Evolutionary conservation across 768 basidiomycete species (phyloP), one percentile per base, ranked within the genome.

Genomic region (Lentinula aciculospora): DNA sequence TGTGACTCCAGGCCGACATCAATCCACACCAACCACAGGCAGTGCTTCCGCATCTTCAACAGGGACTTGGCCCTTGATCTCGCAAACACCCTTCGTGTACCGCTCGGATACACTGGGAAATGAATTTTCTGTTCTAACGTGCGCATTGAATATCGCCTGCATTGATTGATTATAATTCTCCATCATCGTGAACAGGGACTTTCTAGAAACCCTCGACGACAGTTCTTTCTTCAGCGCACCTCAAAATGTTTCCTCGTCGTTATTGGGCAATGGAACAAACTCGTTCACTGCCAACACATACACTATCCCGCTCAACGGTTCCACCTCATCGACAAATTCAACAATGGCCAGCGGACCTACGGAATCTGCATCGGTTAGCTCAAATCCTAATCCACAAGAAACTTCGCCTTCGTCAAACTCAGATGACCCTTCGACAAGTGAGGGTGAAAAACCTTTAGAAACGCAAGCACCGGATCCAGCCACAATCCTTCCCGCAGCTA

Each of bases 181-280:
- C 25, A 23, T 58, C 15, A 6, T 15, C 32, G 13, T 29, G 25
- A 15, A 37, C 58, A 94, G 92, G 32, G 92, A 95, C 66, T 94
- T 94, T 69, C 78, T 95, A 25, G 90, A 93, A 67, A 91, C 90
- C 0, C 79, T 95, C 8, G 90, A 93, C 69, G 91, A 94, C 54
- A 84, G 86, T 2, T 79, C 88, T 1, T 93, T 92, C 72, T 89
- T 92, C 69, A 81, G 81, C 13, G 73, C 75, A n/a, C 78, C 84
- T 7, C 81, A 83, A 4, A 76, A 76, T 1, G 76, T 83, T 28
- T 65, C 76, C 4, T 78, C 81, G 2, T 72, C 80, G 3, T 69
- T 84, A 40, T 76, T 81, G 66, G 70, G 82, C 23, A 75, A 80
- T 46, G 36, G 44, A 48, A 36, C 25, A 3, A 34, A 13, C 19